These are phyloP conservation scores for Chrysanthemum seticuspe DNA, from an alignment of 129 eudicot species.

Conservation along the genomic window DNA sequence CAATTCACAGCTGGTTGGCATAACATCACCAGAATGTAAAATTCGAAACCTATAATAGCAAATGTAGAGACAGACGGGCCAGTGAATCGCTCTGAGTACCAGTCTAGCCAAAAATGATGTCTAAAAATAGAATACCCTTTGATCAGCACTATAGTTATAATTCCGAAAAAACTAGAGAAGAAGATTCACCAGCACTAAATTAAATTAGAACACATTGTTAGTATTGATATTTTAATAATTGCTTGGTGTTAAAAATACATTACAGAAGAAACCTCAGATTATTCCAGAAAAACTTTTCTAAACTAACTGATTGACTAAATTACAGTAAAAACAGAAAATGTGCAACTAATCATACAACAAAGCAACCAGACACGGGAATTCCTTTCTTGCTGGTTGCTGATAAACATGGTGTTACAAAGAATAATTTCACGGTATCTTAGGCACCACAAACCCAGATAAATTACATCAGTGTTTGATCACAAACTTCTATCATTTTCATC, in stretches of 20 bases:
- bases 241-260: slow-evolving; percentile 46
- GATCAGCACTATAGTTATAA: not conserved
- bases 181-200: not conserved
- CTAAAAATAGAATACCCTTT: not conserved
- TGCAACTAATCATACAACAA: slow-evolving; percentile 70
- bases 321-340: slow-evolving; percentile 51
- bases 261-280: slow-evolving; percentile 60
- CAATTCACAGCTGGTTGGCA: not conserved
- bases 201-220: slow-evolving; percentile 40
- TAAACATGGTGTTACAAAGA: slow-evolving; percentile 28
- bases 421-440: slow-evolving; percentile 1
- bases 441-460: slow-evolving; percentile 28
- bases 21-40: slow-evolving; percentile 13
- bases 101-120: not conserved
- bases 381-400: slow-evolving; percentile 49
- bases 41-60: not conserved
- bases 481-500: slow-evolving; percentile 41
- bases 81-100: not conserved
- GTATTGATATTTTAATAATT: slow-evolving; percentile 45
- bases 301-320: slow-evolving; percentile 52
- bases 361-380: slow-evolving; percentile 49
- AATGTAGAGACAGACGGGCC: not conserved
- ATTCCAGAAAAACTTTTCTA: slow-evolving; percentile 87
- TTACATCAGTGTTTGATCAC: slow-evolving; percentile 24
- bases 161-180: not conserved